Percentiles rank a stretch among this genome's conserved stretches.
Conservation (phyloP, 1,139 yeast genomes). For the Saccharomyces hybrid region DNA sequence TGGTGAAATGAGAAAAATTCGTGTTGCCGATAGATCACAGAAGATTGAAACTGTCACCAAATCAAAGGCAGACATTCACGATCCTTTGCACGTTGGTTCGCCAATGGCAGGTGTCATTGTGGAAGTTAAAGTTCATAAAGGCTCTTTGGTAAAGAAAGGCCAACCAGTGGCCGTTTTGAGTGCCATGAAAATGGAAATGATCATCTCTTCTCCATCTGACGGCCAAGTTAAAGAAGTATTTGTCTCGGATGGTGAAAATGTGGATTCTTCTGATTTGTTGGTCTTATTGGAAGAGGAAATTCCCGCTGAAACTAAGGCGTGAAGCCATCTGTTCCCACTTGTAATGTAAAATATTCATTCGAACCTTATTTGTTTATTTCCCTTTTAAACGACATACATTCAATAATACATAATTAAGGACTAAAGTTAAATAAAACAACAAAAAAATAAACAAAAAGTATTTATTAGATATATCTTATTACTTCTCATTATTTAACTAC, state of each 20-base stretch:
- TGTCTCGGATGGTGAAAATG: slow-evolving; percentile 86
- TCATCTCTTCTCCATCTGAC: slow-evolving; percentile 79
- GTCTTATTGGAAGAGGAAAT: slow-evolving; percentile 30
- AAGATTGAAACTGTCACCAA: slow-evolving; percentile 78
- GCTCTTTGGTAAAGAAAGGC: slow-evolving; percentile 86
- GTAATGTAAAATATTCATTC: neutral
- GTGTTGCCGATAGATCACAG: slow-evolving; percentile 79
- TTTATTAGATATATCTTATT: neutral
- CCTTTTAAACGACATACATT: neutral
- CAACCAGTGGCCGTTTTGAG: slow-evolving; percentile 87
- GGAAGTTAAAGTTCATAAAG: slow-evolving; percentile 81
- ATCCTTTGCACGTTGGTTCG: slow-evolving; percentile 90
- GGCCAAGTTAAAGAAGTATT: slow-evolving; percentile 71
- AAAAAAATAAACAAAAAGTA: neutral
- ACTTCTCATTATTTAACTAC: neutral
- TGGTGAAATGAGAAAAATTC: slow-evolving; percentile 93
- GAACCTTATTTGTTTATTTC: neutral
- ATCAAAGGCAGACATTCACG: slow-evolving; percentile 78
- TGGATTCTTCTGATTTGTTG: slow-evolving; percentile 77
- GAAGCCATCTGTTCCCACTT: neutral
- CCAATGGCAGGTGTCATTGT: slow-evolving; percentile 99
- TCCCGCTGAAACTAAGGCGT: slow-evolving; percentile 13
- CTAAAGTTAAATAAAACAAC: neutral
- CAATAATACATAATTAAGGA: neutral
- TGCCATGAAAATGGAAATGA: slow-evolving; percentile 99